Evolutionary conservation across 2,329 filamentous ascomycete genomes (phyloP), one percentile per base, ranked within the genome.

Genomic region (Colletotrichum sp.): DNA sequence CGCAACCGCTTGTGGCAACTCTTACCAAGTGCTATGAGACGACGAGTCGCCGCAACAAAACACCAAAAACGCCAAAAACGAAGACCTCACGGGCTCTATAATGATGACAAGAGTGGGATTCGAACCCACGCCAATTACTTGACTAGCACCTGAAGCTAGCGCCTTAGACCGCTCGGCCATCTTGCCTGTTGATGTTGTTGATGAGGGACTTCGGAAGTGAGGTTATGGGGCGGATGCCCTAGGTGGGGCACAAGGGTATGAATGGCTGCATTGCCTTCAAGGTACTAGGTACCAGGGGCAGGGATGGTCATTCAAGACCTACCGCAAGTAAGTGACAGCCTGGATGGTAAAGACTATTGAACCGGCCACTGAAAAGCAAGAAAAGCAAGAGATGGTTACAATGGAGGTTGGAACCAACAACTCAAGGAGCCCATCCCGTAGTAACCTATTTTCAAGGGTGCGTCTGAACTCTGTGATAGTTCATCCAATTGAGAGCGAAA

Each of bases 141-240:
- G 49, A 69, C 67, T 57, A 69, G 67, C 67, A 69, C 67, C 67
- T 69, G 67, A 69, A 69, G 67, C 67, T 69, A 57, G 67, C 52
- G 63, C 63, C 63, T 66, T 66, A 52, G 63, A 66, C 63, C 63
- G 36, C 63, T 66, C 63, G 63, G 63, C 66, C 66, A 60, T 60
- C 52, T 69, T 59, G 49, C 66, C 52, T 44, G 1, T 3, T 69
- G 52, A 24, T 28, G 6, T 44, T 59, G 52, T 26, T 60, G 32
- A 30, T 0, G 2, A 18, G 0, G 0, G 0, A 0, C 0, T 0
- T 7, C 8, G 15, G 13, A 44, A 30, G 13, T 16, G 66, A 26
- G 32, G 1, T 6, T 69, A 69, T 39, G 12, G 6, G 32, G 30
- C 15, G 24, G 7, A n/a, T 44, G 66, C 66, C 52, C 66, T 69